These are phyloP conservation scores for Cladobotryum mycophilum DNA, from an alignment of 2,329 filamentous ascomycete genomes.

Conservation along the genomic window DNA sequence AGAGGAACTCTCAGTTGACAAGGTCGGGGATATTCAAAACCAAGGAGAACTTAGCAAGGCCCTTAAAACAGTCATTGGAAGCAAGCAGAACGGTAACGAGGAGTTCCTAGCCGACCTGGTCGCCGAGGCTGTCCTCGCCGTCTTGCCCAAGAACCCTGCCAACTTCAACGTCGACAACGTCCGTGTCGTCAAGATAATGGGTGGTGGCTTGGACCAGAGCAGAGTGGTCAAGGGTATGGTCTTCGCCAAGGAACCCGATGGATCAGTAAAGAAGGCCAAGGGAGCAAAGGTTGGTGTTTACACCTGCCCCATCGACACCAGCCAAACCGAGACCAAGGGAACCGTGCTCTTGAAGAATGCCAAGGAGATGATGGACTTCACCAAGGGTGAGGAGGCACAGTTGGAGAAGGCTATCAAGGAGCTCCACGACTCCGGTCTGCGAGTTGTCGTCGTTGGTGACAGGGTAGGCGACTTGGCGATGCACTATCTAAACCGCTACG, in stretches of 20 bases:
- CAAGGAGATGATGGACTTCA: slow-evolving; percentile 98
- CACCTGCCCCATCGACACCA: slow-evolving; percentile 91
- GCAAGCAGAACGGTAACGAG: slow-evolving; percentile 94
- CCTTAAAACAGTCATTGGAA: slow-evolving; percentile 87
- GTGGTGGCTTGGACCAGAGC: slow-evolving; percentile 88
- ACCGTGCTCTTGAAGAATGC: slow-evolving; percentile 95
- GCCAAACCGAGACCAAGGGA: slow-evolving; percentile 97
- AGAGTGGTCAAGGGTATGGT: slow-evolving; percentile 97
- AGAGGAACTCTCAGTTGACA: slow-evolving; percentile 86
- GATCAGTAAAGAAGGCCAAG: slow-evolving; percentile 78
- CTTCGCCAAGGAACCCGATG: slow-evolving; percentile 91
- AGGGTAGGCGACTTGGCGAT: slow-evolving; percentile 93
- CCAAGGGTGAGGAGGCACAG: slow-evolving; percentile 90
- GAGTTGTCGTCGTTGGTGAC: slow-evolving; percentile 85
- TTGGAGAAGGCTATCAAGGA: slow-evolving; percentile 91
- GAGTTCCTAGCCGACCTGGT: slow-evolving; percentile 82
- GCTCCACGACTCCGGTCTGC: slow-evolving; percentile 85
- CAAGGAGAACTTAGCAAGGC: slow-evolving; percentile 87
- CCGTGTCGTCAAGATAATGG: slow-evolving; percentile 99
- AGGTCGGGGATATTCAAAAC: slow-evolving; percentile 76
- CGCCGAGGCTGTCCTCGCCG: slow-evolving; percentile 75
- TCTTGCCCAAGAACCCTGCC: slow-evolving; percentile 88
- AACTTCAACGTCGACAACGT: slow-evolving; percentile 99
- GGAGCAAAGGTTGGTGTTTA: slow-evolving; percentile 97
- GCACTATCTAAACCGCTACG: slow-evolving; percentile 96